Evolutionary conservation across 139 green algal species (phyloP).

Genomic region (Raphidocelis subcapitata): DNA sequence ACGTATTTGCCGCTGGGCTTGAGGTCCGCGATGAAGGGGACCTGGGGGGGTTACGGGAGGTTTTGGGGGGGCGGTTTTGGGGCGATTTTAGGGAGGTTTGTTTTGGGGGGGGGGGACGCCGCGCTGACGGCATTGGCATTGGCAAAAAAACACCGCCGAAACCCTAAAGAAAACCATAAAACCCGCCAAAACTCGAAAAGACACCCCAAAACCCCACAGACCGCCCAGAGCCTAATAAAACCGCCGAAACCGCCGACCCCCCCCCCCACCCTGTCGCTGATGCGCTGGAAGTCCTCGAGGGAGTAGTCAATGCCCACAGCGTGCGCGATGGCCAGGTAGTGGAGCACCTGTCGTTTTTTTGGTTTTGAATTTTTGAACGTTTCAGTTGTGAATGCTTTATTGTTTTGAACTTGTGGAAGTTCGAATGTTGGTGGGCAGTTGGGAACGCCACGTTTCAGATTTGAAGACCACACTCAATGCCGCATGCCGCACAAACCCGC

Average conservation of each 20-base stretch:
- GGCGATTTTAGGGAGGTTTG: neutral
- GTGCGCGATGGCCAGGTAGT: conserved; percentile 84
- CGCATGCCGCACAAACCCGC: too few relatives aligned
- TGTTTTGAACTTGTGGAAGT: too few relatives aligned
- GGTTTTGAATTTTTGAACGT: too few relatives aligned
- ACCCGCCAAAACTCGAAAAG: neutral
- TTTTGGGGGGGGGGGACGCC: neutral
- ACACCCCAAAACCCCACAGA: neutral
- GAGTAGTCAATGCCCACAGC: conserved; percentile 76
- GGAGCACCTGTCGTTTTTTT: too few relatives aligned
- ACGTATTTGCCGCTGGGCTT: conserved; percentile 96
- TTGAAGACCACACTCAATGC: too few relatives aligned
- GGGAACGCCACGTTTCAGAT: too few relatives aligned
- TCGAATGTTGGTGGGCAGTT: too few relatives aligned
- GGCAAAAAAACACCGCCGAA: too few relatives aligned
- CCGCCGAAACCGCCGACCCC: neutral
- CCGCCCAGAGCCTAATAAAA: neutral
- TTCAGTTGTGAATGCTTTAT: too few relatives aligned
- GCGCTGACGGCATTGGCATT: too few relatives aligned
- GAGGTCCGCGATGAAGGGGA: conserved; percentile 96
- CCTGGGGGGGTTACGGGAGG: conserved; percentile 6
- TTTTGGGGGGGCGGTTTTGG: neutral
- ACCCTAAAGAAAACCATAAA: too few relatives aligned
- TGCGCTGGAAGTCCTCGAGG: conserved; percentile 95
- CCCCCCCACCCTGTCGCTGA: conserved; percentile 62